Evolutionary conservation across 352 stramenopile species (phyloP).

Genomic region (Phytophthora nicotianae): DNA sequence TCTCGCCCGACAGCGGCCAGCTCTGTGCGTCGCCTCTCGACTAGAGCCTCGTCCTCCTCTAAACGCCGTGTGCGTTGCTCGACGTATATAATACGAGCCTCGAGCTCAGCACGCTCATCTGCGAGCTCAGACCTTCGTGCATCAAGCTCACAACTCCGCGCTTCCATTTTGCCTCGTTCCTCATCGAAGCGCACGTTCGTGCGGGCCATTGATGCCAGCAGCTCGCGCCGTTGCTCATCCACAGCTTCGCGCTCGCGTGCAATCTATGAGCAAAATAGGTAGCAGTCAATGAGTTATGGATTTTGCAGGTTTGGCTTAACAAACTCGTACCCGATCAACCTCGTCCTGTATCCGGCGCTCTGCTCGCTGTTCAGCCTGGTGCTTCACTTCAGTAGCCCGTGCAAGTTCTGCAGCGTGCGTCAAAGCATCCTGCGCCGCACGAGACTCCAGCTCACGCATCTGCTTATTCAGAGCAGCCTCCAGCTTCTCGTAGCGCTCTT

Average conservation of each 20-base stretch:
- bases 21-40: slow-evolving; percentile 58
- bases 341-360: slow-evolving; percentile 68
- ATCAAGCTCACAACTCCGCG: slow-evolving; percentile 60
- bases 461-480: slow-evolving; percentile 57
- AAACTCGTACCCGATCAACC: slow-evolving; percentile 45
- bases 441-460: slow-evolving; percentile 58
- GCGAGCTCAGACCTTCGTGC: slow-evolving; percentile 57
- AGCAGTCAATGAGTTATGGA: slow-evolving; percentile 1
- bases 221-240: slow-evolving; percentile 73
- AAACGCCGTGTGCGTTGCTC: slow-evolving; percentile 61
- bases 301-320: not conserved
- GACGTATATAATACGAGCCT: slow-evolving; percentile 47
- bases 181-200: slow-evolving; percentile 66
- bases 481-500: slow-evolving; percentile 70
- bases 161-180: slow-evolving; percentile 71
- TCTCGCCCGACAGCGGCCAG: slow-evolving; percentile 64
- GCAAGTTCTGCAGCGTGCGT: slow-evolving; percentile 48
- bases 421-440: slow-evolving; percentile 46
- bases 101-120: slow-evolving; percentile 61
- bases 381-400: slow-evolving; percentile 36
- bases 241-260: slow-evolving; percentile 68
- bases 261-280: slow-evolving; percentile 36
- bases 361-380: slow-evolving; percentile 59
- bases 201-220: slow-evolving; percentile 58
- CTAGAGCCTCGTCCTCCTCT: slow-evolving; percentile 45